phyloP scores from a whole-genome alignment of 805 yeast genomes.

The Candida manassasensis region DNA sequence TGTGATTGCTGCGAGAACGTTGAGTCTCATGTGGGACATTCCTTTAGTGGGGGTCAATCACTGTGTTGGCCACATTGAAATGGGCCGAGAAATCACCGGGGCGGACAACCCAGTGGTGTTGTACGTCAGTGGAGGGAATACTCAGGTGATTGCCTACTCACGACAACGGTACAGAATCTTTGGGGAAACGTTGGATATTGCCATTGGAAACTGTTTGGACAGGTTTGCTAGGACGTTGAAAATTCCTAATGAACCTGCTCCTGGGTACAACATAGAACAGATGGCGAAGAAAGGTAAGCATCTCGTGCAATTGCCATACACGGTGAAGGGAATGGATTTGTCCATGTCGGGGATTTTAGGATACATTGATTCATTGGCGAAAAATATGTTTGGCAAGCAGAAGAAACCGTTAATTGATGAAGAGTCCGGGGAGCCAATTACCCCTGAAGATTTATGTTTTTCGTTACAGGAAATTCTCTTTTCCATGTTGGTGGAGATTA shows the following conservation, averaged over 20 bases:
- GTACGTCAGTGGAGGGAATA: constrained; percentile 97
- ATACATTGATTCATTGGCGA: constrained; percentile 74
- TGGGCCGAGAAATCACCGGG: constrained; percentile 99
- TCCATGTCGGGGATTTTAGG: constrained; percentile 96
- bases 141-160: constrained; percentile 96
- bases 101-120: constrained; percentile 95
- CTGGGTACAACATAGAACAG: constrained; percentile 96
- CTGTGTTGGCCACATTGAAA: constrained; percentile 96
- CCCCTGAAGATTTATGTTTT: constrained; percentile 85
- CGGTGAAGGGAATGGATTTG: constrained; percentile 97
- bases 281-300: constrained; percentile 68
- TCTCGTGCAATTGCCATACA: constrained; percentile 80
- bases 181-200: constrained; percentile 98
- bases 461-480: constrained; percentile 89
- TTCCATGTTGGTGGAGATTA: constrained; percentile 96
- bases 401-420: constrained; percentile 36
- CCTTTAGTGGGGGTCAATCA: constrained; percentile 96
- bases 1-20: constrained; percentile 85
- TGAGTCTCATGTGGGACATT: constrained; percentile 70
- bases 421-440: constrained; percentile 49
- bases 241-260: constrained; percentile 91
- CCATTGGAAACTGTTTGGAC: constrained; percentile 95
- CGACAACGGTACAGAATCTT: constrained; percentile 92
- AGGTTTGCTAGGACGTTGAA: constrained; percentile 88
- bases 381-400: constrained; percentile 53